Conservation (phyloP, 371 early-diverging fungal species). For the Lichtheimia corymbifera region DNA sequence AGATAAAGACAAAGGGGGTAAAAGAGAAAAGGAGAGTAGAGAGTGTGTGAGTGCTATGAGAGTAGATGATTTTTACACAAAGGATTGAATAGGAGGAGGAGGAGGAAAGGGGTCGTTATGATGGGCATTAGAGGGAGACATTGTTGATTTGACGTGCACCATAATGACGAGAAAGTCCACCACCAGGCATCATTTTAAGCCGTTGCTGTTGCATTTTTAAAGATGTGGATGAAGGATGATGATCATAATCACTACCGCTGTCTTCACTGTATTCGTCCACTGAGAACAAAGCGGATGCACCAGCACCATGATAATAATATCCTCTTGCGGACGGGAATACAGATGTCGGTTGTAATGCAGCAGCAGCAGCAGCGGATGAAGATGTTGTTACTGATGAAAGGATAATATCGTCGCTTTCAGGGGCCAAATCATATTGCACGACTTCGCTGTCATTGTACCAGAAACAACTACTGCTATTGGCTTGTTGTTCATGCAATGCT, state of each 20-base stretch:
- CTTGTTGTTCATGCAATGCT: constrained; percentile 1
- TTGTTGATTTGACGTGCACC: constrained; percentile 16
- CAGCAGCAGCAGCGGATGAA: not conserved
- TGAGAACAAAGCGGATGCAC: constrained; percentile 3
- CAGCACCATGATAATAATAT: not conserved
- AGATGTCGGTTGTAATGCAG: no score
- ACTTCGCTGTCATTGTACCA: constrained; percentile 11
- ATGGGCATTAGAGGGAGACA: not conserved
- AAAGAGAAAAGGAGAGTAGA: no score
- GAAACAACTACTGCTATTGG: constrained; percentile 2
- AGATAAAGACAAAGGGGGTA: no score
- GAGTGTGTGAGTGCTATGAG: no score
- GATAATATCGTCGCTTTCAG: constrained; percentile 9
- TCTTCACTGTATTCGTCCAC: not conserved
- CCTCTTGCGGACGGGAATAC: not conserved
- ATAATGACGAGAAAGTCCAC: constrained; percentile 6
- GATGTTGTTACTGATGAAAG: constrained; percentile 1
- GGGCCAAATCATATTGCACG: constrained; percentile 7
- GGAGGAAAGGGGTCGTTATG: not conserved
- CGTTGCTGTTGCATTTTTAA: no score
- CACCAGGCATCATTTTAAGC: not conserved
- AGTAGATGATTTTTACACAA: not conserved
- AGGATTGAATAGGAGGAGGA: not conserved
- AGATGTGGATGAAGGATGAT: no score
- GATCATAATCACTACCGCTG: not conserved